Conservation (phyloP, 2,329 filamentous ascomycete species). For the Apiospora aurea region DNA sequence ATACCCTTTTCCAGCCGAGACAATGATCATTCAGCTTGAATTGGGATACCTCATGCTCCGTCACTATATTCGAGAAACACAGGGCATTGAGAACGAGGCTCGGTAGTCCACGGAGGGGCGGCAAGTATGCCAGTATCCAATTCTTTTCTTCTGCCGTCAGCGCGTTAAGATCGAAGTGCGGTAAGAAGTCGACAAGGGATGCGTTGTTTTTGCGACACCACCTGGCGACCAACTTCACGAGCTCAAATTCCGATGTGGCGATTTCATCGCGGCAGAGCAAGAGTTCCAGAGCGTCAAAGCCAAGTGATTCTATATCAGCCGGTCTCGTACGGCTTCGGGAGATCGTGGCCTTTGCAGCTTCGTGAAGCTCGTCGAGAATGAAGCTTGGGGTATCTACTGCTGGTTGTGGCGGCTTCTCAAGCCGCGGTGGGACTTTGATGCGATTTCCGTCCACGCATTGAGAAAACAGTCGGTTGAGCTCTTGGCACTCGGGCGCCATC, state of each 20-base stretch:
- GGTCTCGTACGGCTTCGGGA: neutral
- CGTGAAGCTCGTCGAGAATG: constrained; percentile 47
- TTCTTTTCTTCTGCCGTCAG: constrained; percentile 44
- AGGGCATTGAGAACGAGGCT: constrained; percentile 47
- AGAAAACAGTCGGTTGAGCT: constrained; percentile 50
- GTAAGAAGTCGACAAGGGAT: constrained; percentile 38
- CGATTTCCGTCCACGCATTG: constrained; percentile 50
- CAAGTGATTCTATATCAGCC: constrained; percentile 30
- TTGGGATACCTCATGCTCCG: constrained; percentile 38
- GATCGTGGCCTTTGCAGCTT: constrained; percentile 34
- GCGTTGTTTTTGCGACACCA: constrained; percentile 45
- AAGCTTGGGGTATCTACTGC: constrained; percentile 37
- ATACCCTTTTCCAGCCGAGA: constrained; percentile 49
- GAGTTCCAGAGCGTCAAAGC: constrained; percentile 41
- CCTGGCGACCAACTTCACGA: constrained; percentile 41
- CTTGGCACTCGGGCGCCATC: constrained; percentile 48
- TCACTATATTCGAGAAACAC: constrained; percentile 44
- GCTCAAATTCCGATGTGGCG: constrained; percentile 47
- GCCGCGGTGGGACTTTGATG: constrained; percentile 44
- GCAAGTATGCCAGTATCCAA: constrained; percentile 45
- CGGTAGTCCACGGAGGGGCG: constrained; percentile 36
- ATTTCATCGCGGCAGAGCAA: constrained; percentile 44
- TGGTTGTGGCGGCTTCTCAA: constrained; percentile 41
- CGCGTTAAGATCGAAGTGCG: constrained; percentile 43
- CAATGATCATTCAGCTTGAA: constrained; percentile 44